These are phyloP conservation scores for Malus fusca DNA, from an alignment of 306 rosid genomes.

Conservation along the genomic window DNA sequence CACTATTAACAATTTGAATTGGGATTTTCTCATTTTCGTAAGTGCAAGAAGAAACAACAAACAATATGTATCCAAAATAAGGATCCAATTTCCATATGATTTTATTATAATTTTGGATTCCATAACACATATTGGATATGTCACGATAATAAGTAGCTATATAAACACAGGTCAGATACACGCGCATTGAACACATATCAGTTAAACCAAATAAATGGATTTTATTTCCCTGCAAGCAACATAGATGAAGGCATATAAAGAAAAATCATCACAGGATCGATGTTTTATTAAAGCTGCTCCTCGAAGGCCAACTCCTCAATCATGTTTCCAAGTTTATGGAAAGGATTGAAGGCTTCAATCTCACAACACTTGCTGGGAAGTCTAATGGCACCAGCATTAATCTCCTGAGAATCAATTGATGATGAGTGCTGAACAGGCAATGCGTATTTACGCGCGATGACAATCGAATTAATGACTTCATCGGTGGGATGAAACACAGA, in stretches of 20 bases:
- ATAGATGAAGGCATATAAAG: not conserved
- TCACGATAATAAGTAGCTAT: not conserved
- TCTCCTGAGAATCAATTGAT: conserved; percentile 21
- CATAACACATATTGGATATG: not conserved
- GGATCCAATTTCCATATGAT: conserved; percentile 1
- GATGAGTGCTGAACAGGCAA: conserved; percentile 19
- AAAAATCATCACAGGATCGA: not conserved
- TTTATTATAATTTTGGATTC: not conserved
- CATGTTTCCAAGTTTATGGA: conserved; percentile 34
- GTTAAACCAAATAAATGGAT: not conserved
- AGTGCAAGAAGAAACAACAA: not conserved
- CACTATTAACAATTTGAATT: not conserved
- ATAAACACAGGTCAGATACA: not conserved
- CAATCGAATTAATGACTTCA: conserved; percentile 72
- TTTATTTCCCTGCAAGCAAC: conserved; percentile 10
- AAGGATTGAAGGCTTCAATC: conserved; percentile 48
- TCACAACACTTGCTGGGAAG: conserved; percentile 60
- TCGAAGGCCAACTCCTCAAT: conserved; percentile 55
- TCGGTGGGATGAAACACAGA: conserved; percentile 71
- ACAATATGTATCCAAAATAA: not conserved
- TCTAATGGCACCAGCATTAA: conserved; percentile 4
- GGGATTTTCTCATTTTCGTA: not conserved
- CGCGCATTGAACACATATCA: not conserved
- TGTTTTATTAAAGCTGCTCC: conserved; percentile 28
- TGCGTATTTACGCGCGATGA: conserved; percentile 51